Conservation (phyloP, 805 yeast genomes). For the Clavispora santaluciae region DNA sequence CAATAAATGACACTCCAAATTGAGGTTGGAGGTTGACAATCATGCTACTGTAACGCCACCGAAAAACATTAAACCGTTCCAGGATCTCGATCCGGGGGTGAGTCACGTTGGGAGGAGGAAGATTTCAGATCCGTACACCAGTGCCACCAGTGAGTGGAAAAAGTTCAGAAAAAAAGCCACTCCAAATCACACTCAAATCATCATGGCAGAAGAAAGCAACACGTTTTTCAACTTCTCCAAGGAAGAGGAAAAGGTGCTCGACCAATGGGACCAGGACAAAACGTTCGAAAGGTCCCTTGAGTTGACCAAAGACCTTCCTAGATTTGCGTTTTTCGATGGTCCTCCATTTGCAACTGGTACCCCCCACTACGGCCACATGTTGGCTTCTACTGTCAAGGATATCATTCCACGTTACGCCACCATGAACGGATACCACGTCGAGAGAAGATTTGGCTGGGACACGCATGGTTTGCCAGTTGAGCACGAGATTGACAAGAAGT, state of each 20-base stretch:
- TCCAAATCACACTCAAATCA: not conserved
- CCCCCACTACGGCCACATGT: constrained; percentile 97
- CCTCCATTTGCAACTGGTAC: constrained; percentile 99
- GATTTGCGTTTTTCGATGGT: constrained; percentile 93
- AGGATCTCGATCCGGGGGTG: too few species aligned
- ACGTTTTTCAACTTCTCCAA: constrained; percentile 66
- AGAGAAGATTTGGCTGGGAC: constrained; percentile 99
- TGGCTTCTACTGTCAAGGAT: constrained; percentile 96
- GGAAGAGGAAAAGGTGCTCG: constrained; percentile 81
- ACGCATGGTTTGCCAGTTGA: constrained; percentile 99
- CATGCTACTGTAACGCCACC: too few species aligned
- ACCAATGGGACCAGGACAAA: constrained; percentile 82
- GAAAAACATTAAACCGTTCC: too few species aligned
- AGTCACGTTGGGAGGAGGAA: not conserved
- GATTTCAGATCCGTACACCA: constrained; percentile 10
- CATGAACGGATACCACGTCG: constrained; percentile 95
- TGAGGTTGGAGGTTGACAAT: too few species aligned
- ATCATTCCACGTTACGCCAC: constrained; percentile 96
- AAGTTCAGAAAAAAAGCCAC: not conserved
- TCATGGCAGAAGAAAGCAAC: constrained; percentile 16
- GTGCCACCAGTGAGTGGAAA: not conserved
- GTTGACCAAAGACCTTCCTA: constrained; percentile 78
- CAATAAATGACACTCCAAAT: too few species aligned
- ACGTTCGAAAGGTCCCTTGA: constrained; percentile 89
- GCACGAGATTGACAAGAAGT: constrained; percentile 96